Base-by-base conservation (phyloP, 345 rosid species). In the Draba incana region DNA sequence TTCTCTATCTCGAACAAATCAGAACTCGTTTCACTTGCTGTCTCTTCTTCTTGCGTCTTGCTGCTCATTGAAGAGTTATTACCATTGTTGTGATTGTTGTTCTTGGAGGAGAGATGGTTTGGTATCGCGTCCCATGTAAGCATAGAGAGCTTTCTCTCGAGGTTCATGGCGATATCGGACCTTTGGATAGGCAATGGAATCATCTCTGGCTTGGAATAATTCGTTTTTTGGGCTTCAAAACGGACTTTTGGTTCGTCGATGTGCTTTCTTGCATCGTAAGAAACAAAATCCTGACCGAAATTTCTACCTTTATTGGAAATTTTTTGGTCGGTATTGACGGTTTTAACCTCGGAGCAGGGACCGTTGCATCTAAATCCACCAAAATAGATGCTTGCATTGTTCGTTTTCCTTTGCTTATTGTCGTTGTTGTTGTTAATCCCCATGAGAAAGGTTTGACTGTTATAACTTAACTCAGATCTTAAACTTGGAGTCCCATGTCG, bases 1-100 rank as follows among this genome's bases (percentile, higher is more conserved):
- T 92, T 88, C 56, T 88, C 93, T 16, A 92, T 88, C 83, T 92
- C 98, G 16, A 89, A 89, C 70, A 92, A 79, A 43, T 92, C 98
- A 11, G 97, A 92, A 67, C 97, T 92, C 15, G 82, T 84, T 52
- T 85, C 95, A n/a, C 97, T 92, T 23, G 79, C 84, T 20, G 76
- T 78, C 41, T 87, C 96, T 30, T 90, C 96, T 30, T 88, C 96
- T 1, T 59, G 79, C 33, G 62, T 76, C 65, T 63, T 63, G 54
- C 75, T 69, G 35, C 71, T 49, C 55, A 51, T 50, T 2, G 79
- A 76, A 75, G 78, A 75, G 59, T 68, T 69, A 33, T 57, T 75
- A 39, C 76, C 85, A 6, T 81, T 69, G 37, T 82, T 85, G 43
- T 81, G 57, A 58, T 39, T 57, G 15, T 42, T 77, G 38, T 70